A percentile compares a stretch with the other conserved stretches of the same genome.
Evolutionary conservation across 257 asterid genomes (phyloP).

Genomic region (Striga asiatica): DNA sequence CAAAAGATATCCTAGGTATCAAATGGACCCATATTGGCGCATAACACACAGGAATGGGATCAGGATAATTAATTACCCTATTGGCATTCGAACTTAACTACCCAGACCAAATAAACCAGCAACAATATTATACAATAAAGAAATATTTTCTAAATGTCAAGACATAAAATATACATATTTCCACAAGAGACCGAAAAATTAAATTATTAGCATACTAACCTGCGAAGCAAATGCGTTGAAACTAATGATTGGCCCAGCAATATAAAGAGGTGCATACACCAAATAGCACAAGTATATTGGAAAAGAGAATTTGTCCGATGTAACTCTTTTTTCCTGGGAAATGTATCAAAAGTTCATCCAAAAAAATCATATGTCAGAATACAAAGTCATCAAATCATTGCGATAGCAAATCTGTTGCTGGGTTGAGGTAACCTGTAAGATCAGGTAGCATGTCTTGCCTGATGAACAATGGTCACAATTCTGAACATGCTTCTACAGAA

Average conservation of each 20-base stretch:
- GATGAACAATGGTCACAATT: conserved; percentile 65
- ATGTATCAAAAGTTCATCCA: conserved; percentile 9
- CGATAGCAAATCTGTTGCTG: conserved; percentile 9
- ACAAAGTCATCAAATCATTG: conserved; percentile 3
- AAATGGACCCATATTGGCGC: neutral
- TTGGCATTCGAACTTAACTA: neutral
- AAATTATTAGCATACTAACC: conserved; percentile 38
- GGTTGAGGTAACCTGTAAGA: conserved; percentile 61
- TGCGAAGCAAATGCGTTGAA: conserved; percentile 96
- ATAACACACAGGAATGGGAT: neutral
- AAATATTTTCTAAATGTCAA: neutral
- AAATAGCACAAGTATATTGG: conserved; percentile 74
- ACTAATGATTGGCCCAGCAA: conserved; percentile 96
- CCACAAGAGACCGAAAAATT: conserved; percentile 2
- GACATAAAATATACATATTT: neutral
- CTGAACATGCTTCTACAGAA: conserved; percentile 63
- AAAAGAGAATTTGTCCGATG: conserved; percentile 56
- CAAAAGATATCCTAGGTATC: neutral
- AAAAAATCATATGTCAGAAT: conserved; percentile 2
- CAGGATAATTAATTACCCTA: neutral
- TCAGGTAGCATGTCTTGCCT: conserved; percentile 76
- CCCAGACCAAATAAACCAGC: neutral
- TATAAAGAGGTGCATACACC: conserved; percentile 87
- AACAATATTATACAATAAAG: neutral
- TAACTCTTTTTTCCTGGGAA: conserved; percentile 68